Evolutionary conservation across 2,329 filamentous ascomycete genomes (phyloP).

Genomic region (Monosporascus sp.): DNA sequence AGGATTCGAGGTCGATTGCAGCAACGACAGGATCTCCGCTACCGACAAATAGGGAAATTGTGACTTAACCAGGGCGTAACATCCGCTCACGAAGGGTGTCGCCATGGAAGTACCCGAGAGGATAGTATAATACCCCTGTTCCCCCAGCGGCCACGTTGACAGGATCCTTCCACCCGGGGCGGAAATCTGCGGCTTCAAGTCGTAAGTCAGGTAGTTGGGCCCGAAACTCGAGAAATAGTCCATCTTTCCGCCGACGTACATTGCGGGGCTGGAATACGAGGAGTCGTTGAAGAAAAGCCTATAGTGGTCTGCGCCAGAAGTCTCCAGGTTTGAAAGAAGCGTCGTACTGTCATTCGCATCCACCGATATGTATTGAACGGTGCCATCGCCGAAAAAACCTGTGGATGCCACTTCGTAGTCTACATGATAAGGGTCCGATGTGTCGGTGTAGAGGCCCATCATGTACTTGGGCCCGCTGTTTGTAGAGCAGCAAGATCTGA

Average conservation of each 20-base stretch:
- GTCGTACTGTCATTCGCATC: slow-evolving; percentile 5
- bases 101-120: slow-evolving; percentile 33
- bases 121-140: slow-evolving; percentile 26
- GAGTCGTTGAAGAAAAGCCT: slow-evolving; percentile 12
- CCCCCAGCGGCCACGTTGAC: slow-evolving; percentile 27
- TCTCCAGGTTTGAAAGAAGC: slow-evolving; percentile 7
- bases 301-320: slow-evolving; percentile 7
- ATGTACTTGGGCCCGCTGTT: slow-evolving; percentile 4
- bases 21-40: slow-evolving; percentile 21
- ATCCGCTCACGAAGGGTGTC: slow-evolving; percentile 27
- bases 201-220: slow-evolving; percentile 14
- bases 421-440: slow-evolving; percentile 9
- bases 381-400: slow-evolving; percentile 9
- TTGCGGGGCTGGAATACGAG: slow-evolving; percentile 10
- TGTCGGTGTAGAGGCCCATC: slow-evolving; percentile 10
- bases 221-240: slow-evolving; percentile 19
- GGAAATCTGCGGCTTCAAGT: slow-evolving; percentile 25
- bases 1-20: slow-evolving; percentile 26
- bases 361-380: slow-evolving; percentile 8
- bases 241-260: slow-evolving; percentile 11
- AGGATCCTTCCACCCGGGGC: slow-evolving; percentile 31
- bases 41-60: slow-evolving; percentile 21
- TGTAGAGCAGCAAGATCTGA: slow-evolving; percentile 3
- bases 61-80: slow-evolving; percentile 30
- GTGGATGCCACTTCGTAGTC: slow-evolving; percentile 13